Base-by-base conservation (phyloP, 106 monocot species). In the Apostasia ramifera region DNA sequence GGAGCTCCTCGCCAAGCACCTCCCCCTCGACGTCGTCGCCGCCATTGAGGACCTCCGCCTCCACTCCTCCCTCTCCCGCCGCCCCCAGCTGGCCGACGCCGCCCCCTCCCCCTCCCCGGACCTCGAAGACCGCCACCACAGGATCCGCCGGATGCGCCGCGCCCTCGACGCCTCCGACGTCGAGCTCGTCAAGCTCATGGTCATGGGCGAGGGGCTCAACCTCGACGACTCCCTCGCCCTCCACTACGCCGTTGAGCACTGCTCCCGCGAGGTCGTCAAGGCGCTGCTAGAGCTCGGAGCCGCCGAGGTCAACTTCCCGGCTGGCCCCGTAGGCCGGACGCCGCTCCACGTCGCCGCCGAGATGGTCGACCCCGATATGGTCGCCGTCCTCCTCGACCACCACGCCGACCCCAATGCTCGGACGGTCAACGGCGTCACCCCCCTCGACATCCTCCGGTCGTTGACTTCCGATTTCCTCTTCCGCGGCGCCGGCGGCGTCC, bases 281-380 rank as follows among this genome's bases (percentile, higher is more conserved):
- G 94, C 94, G 8, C 76, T 94, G 26, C 80, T 94, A 2, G 94
- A 94, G 76, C 91, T 91, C 8, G 95, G 91, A 3, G 91, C 95
- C 5, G 88, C 95, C 5, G 95, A 95, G 68, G 95, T 91, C 57
- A 95, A 95, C 78, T 84, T 76, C 77, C 91, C 84, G 0, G 95
- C 91, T 0, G 91, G 86, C 0, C 90, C 94, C 7, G 72, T 78
- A 8, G 86, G 90, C 5, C 86, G 89, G 61, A 91, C 91, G 1
- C 91, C 95, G 7, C 88, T 95, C 49, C 95, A 95, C 74, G 49
- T 95, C 53, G 95, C 95, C 0, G 91, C 95, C 4, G 92, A 89
- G 84, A 91, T 95, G 85, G 88, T 95, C 37, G 84, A 77, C 70
- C 94, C 94, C 2, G 94, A 95, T 74, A 95, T 95, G 94, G 94